Evolutionary conservation across 2,329 filamentous ascomycete genomes (phyloP), one percentile per base, ranked within the genome.

Genomic region (Trichoderma sp.): DNA sequence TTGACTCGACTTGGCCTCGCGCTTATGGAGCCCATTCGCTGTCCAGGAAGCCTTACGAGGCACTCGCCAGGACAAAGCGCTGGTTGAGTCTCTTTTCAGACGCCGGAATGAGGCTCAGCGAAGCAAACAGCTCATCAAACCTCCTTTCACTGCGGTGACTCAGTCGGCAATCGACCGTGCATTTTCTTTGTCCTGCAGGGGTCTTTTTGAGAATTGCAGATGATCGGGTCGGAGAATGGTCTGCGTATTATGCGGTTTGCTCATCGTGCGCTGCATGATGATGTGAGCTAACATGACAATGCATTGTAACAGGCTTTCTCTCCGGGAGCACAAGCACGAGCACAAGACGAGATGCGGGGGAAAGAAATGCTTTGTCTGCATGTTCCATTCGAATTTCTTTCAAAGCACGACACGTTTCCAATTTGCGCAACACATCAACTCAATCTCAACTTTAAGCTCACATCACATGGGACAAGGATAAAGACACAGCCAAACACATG

Each of bases 21-120:
- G 60, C 43, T 56, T 26, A 63, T 63, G 51, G 43, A 15, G n/a
- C 43, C 12, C 21, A 11, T 21, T n/a, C 30, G 30, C 9, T 39
- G 21, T 47, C 60, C 47, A 65, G 69, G 69, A 53, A 71, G 69
- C 69, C 69, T 71, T 58, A 28, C 69, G 47, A 71, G 69, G 69
- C 61, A 60, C 21, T 4, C 15, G 28, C 24, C 15, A 47, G 12
- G 32, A 8, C 21, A 12, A 53, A 53, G 47, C 4, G n/a, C 43
- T 12, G 43, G n/a, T 51, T 51, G 43, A 51, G 43, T 51, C 8
- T 51, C n/a, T 21, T 14, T 34, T 21, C n/a, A 11, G 58, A 6
- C 28, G 47, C 28, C 43, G 21, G 43, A 53, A n/a, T 26, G 67
- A 63, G 57, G 67, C 67, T 62, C 53, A 63, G 56, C 56, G 66